Conservation (phyloP, 768 basidiomycete genomes). For the Suillus alpinus region DNA sequence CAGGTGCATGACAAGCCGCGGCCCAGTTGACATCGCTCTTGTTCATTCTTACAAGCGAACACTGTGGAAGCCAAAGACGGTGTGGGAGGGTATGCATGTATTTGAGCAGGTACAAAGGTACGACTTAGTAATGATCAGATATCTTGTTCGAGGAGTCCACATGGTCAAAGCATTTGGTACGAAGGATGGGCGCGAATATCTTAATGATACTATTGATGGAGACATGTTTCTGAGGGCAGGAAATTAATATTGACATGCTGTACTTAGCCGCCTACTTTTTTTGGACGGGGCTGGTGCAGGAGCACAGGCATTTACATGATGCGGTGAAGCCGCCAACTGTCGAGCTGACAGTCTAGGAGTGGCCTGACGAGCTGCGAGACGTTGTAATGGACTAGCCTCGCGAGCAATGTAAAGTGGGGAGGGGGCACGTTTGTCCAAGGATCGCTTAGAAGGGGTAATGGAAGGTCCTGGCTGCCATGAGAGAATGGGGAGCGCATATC, state of each 20-base stretch:
- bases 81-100: neutral
- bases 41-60: too few species aligned
- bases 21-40: too few species aligned
- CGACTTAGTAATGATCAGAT: too few species aligned
- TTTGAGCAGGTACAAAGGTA: too few species aligned
- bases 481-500: neutral
- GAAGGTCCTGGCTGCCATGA: neutral
- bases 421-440: neutral
- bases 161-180: neutral
- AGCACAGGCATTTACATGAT: neutral
- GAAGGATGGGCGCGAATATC: too few species aligned
- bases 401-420: neutral
- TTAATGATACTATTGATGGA: too few species aligned
- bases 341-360: conserved; percentile 1
- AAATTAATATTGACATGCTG: too few species aligned
- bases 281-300: neutral
- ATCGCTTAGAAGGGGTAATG: neutral
- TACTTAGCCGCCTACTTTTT: too few species aligned
- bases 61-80: too few species aligned
- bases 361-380: conserved; percentile 1
- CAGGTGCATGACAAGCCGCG: too few species aligned
- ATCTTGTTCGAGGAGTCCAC: neutral
- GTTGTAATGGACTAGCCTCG: neutral
- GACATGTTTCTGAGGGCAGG: too few species aligned
- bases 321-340: neutral